These are phyloP conservation scores for Stachybotrys chartarum DNA, from an alignment of 2,329 filamentous ascomycete genomes.

Conservation along the genomic window DNA sequence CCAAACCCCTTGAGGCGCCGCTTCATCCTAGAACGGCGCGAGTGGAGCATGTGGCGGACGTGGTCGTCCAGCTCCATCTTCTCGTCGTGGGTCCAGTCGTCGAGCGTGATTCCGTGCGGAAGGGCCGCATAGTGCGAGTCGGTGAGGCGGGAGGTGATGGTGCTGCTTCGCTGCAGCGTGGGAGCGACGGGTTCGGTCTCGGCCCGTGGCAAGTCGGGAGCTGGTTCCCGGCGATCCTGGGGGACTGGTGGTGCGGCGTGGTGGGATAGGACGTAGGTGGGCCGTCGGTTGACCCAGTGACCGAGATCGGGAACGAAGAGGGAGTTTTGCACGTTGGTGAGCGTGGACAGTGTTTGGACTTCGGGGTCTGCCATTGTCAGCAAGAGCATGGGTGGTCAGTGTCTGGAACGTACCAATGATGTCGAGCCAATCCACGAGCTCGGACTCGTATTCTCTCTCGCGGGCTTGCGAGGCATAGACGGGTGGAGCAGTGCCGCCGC, in stretches of 20 bases:
- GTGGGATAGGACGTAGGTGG: slow-evolving; percentile 67
- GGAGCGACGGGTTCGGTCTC: slow-evolving; percentile 6
- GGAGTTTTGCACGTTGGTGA: slow-evolving; percentile 87
- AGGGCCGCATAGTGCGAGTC: slow-evolving; percentile 72
- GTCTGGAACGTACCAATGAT: slow-evolving; percentile 24
- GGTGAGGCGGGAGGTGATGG: slow-evolving; percentile 60
- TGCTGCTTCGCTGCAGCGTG: slow-evolving; percentile 35
- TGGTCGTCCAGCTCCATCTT: slow-evolving; percentile 75
- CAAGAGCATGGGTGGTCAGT: not conserved
- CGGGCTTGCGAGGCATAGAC: not conserved
- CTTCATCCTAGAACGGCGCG: slow-evolving; percentile 71
- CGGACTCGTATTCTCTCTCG: slow-evolving; percentile 28
- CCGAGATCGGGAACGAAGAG: slow-evolving; percentile 82
- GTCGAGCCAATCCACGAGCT: slow-evolving; percentile 31
- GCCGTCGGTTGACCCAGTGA: slow-evolving; percentile 64
- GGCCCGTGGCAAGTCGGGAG: not conserved
- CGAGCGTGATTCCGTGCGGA: slow-evolving; percentile 63
- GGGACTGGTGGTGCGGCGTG: slow-evolving; percentile 19
- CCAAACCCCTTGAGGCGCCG: slow-evolving; percentile 72
- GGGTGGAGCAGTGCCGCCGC: not conserved
- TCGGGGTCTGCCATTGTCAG: slow-evolving; percentile 57
- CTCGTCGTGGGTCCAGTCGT: slow-evolving; percentile 69
- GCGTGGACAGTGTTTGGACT: slow-evolving; percentile 72
- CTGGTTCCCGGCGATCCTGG: slow-evolving; percentile 11
- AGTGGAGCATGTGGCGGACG: slow-evolving; percentile 83